These are phyloP conservation scores for Neonectria coccinea DNA, from an alignment of 2,329 filamentous ascomycete genomes.

Conservation along the genomic window DNA sequence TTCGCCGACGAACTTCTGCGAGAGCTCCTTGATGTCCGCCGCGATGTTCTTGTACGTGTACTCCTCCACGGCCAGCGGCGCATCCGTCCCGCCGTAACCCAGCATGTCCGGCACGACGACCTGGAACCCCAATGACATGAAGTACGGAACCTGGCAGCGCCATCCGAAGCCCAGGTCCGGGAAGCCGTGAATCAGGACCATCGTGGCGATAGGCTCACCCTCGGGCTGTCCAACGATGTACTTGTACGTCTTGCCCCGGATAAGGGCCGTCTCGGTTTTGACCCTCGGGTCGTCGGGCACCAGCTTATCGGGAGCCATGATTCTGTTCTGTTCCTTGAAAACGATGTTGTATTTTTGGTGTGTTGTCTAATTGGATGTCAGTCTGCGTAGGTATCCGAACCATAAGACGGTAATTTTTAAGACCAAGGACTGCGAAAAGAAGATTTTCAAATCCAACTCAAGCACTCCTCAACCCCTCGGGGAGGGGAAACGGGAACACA, in stretches of 20 bases:
- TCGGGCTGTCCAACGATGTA: constrained; percentile 68
- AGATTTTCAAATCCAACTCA: background rate
- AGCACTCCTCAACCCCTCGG: background rate
- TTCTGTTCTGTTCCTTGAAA: background rate
- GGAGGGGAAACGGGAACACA: background rate
- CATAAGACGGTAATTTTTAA: background rate
- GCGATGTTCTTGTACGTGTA: constrained; percentile 81
- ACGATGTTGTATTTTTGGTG: constrained; percentile 3
- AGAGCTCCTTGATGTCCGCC: constrained; percentile 80
- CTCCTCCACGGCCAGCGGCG: constrained; percentile 69
- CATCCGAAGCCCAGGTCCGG: constrained; percentile 88
- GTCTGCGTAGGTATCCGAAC: background rate
- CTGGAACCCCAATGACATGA: constrained; percentile 77
- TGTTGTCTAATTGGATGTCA: constrained; percentile 4
- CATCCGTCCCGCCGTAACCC: constrained; percentile 83
- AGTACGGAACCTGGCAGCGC: constrained; percentile 86
- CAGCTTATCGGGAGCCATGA: constrained; percentile 72
- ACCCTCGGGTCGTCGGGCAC: constrained; percentile 74
- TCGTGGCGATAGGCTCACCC: constrained; percentile 58
- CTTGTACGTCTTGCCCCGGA: constrained; percentile 79
- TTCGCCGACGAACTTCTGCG: constrained; percentile 63
- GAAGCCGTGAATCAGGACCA: constrained; percentile 78
- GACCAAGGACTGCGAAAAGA: background rate
- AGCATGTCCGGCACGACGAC: constrained; percentile 89
- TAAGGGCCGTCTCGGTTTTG: constrained; percentile 69